Percentiles rank a stretch among this genome's conserved stretches.
phyloP scores from a whole-genome alignment of 139 green algal species.

The Trebouxia sp. region DNA sequence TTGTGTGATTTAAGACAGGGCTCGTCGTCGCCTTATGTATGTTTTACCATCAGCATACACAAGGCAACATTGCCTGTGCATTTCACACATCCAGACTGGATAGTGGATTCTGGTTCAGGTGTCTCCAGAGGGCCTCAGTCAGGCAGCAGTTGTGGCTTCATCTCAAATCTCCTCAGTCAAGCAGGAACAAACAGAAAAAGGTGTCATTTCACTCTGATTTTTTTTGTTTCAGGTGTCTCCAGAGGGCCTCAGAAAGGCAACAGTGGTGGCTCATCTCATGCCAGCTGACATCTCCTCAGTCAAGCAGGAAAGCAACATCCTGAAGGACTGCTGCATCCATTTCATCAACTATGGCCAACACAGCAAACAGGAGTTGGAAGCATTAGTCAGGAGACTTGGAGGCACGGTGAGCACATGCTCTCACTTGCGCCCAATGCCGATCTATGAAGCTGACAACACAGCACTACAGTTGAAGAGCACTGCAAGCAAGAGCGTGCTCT shows the following conservation, averaged over 20 bases:
- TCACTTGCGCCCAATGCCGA: no score
- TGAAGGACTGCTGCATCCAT: conserved; percentile 21
- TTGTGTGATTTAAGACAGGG: no score
- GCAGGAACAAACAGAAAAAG: no score
- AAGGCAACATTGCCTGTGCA: no score
- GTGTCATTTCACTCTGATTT: background rate
- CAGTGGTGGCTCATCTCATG: conserved; percentile 32
- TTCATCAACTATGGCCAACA: conserved; percentile 17
- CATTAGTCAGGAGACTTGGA: conserved; percentile 18
- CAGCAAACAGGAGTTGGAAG: conserved; percentile 17
- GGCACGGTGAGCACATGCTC: conserved; percentile 19
- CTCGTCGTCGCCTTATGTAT: no score
- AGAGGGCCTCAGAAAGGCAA: background rate
- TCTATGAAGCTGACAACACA: no score
- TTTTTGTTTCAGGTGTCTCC: background rate
- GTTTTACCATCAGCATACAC: no score
- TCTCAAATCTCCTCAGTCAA: conserved; percentile 19
- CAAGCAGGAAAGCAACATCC: conserved; percentile 19
- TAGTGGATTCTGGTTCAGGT: background rate
- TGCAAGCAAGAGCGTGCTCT: no score
- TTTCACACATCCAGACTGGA: no score
- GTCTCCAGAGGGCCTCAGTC: background rate
- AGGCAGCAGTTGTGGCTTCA: conserved; percentile 28
- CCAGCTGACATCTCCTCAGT: conserved; percentile 20
- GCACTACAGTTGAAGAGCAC: no score